phyloP scores from a whole-genome alignment of 805 yeast genomes.

The Millerozyma miso region DNA sequence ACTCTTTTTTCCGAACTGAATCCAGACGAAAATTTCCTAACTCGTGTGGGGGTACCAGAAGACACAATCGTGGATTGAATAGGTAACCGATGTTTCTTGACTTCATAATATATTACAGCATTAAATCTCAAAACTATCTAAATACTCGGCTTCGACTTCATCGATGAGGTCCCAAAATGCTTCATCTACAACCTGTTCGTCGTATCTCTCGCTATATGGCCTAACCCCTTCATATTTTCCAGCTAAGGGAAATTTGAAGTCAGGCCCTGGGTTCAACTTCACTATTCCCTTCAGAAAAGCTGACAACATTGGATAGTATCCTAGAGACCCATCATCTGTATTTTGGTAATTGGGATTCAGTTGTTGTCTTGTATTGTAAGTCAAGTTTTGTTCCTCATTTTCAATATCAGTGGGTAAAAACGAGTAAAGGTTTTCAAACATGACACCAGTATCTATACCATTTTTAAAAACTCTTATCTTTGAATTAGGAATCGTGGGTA shows the following conservation, averaged over 20 bases:
- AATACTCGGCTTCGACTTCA: slow-evolving; percentile 64
- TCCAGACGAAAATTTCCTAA: neutral
- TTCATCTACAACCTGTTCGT: slow-evolving; percentile 73
- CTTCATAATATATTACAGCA: slow-evolving; percentile 10
- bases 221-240: slow-evolving; percentile 33
- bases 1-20: neutral
- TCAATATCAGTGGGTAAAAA: slow-evolving; percentile 78
- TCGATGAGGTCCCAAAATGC: slow-evolving; percentile 80
- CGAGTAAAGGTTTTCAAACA: slow-evolving; percentile 64
- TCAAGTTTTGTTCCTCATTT: slow-evolving; percentile 26
- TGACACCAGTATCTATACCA: slow-evolving; percentile 62
- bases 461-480: slow-evolving; percentile 69
- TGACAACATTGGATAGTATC: slow-evolving; percentile 89
- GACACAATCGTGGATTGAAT: slow-evolving; percentile 10
- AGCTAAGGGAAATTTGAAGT: slow-evolving; percentile 46
- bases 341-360: slow-evolving; percentile 35
- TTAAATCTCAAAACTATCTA: slow-evolving; percentile 41
- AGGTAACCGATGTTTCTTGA: slow-evolving; percentile 10
- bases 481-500: slow-evolving; percentile 53
- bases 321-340: slow-evolving; percentile 79
- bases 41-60: slow-evolving; percentile 17
- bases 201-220: slow-evolving; percentile 57
- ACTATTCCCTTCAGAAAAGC: slow-evolving; percentile 81
- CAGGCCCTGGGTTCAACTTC: slow-evolving; percentile 63
- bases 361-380: slow-evolving; percentile 28